Evolutionary conservation across 139 green algal species (phyloP).

Genomic region (Mesotaenium endlicherianum): DNA sequence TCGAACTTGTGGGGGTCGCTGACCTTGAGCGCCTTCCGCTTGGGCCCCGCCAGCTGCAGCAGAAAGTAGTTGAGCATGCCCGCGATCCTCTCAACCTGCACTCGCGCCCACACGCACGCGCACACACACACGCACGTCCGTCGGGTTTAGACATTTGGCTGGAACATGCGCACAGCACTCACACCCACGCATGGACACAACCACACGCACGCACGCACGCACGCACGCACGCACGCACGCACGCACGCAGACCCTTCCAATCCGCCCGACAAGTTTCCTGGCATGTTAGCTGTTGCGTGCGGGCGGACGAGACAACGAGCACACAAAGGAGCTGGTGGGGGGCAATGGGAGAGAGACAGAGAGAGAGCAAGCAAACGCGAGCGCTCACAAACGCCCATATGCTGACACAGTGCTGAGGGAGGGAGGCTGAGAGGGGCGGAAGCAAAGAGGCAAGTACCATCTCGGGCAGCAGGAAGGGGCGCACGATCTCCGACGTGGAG

Average conservation of each 20-base stretch:
- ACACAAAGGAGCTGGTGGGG: too few relatives aligned
- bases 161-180: too few relatives aligned
- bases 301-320: too few relatives aligned
- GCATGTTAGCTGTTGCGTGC: too few relatives aligned
- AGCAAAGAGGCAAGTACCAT: too few relatives aligned
- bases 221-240: not conserved
- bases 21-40: conserved; percentile 71
- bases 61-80: conserved; percentile 97
- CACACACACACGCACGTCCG: too few relatives aligned
- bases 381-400: not conserved
- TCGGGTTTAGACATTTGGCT: too few relatives aligned
- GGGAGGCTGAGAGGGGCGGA: not conserved
- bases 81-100: conserved; percentile 74
- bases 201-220: not conserved
- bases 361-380: not conserved
- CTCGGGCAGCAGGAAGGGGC: conserved; percentile 60
- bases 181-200: too few relatives aligned
- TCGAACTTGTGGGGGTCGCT: conserved; percentile 82
- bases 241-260: not conserved
- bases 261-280: too few relatives aligned
- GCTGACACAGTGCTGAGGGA: not conserved
- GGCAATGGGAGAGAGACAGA: too few relatives aligned
- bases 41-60: conserved; percentile 78
- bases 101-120: too few relatives aligned
- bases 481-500: conserved; percentile 63